A percentile compares a stretch with the other conserved stretches of the same genome.
phyloP scores from a whole-genome alignment of 2,329 filamentous ascomycete genomes.

The Talaromyces sp. region DNA sequence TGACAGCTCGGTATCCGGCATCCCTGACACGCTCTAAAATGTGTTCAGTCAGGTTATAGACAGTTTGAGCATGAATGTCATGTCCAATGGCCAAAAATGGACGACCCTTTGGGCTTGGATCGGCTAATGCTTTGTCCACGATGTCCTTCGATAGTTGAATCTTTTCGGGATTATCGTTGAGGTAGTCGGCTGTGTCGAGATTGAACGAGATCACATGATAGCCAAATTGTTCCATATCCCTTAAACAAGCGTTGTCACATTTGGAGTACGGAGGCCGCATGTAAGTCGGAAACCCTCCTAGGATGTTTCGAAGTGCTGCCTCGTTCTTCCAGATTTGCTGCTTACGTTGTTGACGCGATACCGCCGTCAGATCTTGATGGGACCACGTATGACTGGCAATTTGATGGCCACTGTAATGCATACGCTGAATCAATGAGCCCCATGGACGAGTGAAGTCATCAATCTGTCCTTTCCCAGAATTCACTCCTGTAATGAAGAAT shows the following conservation, averaged over 20 bases:
- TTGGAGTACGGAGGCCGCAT: constrained; percentile 50
- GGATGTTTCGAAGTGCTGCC: constrained; percentile 43
- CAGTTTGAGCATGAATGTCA: constrained; percentile 41
- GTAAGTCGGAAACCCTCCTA: constrained; percentile 49
- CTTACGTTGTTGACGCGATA: constrained; percentile 33
- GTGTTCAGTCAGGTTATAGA: constrained; percentile 39
- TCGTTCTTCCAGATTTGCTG: constrained; percentile 46
- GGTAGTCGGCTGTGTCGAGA: constrained; percentile 46
- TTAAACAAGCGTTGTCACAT: constrained; percentile 35
- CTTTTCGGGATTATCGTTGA: constrained; percentile 31
- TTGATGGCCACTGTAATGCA: constrained; percentile 45
- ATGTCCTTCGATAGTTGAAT: constrained; percentile 39
- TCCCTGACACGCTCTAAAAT: constrained; percentile 31
- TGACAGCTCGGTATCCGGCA: constrained; percentile 35
- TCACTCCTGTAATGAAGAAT: constrained; percentile 58
- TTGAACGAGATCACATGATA: constrained; percentile 48
- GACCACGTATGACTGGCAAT: constrained; percentile 51
- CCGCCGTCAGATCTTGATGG: constrained; percentile 43
- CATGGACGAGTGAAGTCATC: constrained; percentile 38
- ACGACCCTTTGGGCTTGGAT: constrained; percentile 22
- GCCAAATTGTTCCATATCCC: constrained; percentile 42
- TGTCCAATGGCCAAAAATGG: constrained; percentile 40
- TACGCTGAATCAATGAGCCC: constrained; percentile 37
- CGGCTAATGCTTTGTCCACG: constrained; percentile 31
- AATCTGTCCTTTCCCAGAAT: constrained; percentile 43